Base-by-base conservation (phyloP, 176 grass and related monocot genomes). In the Carex myosuroides region DNA sequence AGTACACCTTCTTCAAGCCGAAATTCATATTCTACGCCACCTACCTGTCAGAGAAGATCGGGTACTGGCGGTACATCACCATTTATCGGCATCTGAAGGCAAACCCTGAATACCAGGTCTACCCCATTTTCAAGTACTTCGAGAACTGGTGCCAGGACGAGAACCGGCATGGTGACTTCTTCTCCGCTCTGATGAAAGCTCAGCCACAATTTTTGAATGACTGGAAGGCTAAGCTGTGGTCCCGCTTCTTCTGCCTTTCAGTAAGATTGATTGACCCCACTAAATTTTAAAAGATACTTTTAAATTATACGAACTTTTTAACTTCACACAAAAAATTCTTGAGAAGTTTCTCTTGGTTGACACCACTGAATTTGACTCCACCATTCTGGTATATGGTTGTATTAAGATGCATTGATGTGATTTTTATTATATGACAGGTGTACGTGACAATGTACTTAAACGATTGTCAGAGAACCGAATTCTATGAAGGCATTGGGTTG, bases 61-160 rank as follows among this genome's bases (percentile, higher is more conserved):
- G 96, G 65, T 95, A 99, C 86, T 99, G 93, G 96, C 91, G 93
- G 81, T 99, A 99, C 88, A 99, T 99, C 83, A 99, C 96, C 79
- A 99, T 99, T 44, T 99, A 87, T 83, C 82, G 91, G 91, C 96
- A 99, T 75, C 89, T 99, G 79, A 90, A 95, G 81, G 91, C 83
- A 0, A 93, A 99, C 80, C 96, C 96, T 6, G 74, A 94, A 88
- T 95, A 93, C 84, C 91, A 99, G 87, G 74, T 91, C 60, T 95
- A 99, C 64, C 96, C 96, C 4, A 95, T 99, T 86, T 99, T 99
- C 90, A 99, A 99, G 88, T 95, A 95, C 85, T 99, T 99, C 6
- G 96, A 99, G 87, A 99, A 99, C 81, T 99, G 96, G 96, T 99
- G 96, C 83, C 96, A 99, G 88, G 96, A 95, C 6, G 93, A 99